Evolutionary conservation across 345 rosid species (phyloP).

Genomic region (Ceriops decandra): DNA sequence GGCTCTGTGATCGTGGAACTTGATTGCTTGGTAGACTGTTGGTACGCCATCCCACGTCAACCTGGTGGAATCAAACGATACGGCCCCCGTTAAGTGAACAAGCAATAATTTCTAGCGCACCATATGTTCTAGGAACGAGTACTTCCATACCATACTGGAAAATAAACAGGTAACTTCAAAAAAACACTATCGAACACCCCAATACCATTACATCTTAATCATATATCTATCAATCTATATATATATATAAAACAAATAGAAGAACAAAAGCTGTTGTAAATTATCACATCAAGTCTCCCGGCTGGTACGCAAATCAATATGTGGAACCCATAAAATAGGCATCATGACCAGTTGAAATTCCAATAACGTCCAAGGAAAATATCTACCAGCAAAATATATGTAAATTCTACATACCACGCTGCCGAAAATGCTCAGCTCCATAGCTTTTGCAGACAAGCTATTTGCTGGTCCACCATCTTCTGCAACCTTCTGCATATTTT

Average conservation of each 20-base stretch:
- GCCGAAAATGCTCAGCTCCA: constrained; percentile 73
- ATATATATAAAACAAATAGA: too few relatives aligned
- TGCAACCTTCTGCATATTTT: constrained; percentile 20
- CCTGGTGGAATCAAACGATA: constrained; percentile 33
- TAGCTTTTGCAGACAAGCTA: constrained; percentile 73
- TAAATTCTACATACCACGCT: constrained; percentile 54
- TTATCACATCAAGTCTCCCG: too few relatives aligned
- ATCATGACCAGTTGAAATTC: background rate
- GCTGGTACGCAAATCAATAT: too few relatives aligned
- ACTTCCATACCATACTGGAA: background rate
- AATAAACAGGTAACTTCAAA: too few relatives aligned
- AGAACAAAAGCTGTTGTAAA: too few relatives aligned
- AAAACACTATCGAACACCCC: too few relatives aligned
- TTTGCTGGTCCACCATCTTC: constrained; percentile 24
- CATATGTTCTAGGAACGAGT: background rate
- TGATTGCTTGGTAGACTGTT: constrained; percentile 35
- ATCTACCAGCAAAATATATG: background rate
- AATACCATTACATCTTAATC: too few relatives aligned
- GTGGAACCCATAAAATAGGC: background rate
- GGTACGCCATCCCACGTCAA: constrained; percentile 35
- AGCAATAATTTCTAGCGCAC: background rate
- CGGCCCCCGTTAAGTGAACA: constrained; percentile 4
- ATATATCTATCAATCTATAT: too few relatives aligned
- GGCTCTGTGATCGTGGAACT: constrained; percentile 39
- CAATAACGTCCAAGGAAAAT: background rate